These are phyloP conservation scores for Cladosporium oxysporum DNA, from an alignment of 2,329 filamentous ascomycete species.

Conservation along the genomic window DNA sequence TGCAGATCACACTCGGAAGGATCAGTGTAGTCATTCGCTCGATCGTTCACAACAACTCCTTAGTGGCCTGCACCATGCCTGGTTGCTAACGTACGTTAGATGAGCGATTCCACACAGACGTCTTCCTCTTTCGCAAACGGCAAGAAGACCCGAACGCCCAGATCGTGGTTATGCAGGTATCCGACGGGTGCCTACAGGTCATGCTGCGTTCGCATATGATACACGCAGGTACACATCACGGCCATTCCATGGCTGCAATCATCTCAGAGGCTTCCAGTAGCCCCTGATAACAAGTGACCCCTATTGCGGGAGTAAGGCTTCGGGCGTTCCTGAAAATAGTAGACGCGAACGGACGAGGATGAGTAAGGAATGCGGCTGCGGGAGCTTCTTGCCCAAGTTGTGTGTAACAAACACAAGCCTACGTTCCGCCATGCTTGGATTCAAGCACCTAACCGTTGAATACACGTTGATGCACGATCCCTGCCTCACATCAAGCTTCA, in stretches of 20 bases:
- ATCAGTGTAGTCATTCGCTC: slow-evolving; percentile 6
- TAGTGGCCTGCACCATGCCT: slow-evolving; percentile 12
- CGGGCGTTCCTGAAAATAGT: slow-evolving; percentile 27
- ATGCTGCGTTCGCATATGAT: slow-evolving; percentile 38
- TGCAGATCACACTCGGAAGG: slow-evolving; percentile 3
- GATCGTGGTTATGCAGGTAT: slow-evolving; percentile 32
- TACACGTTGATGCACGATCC: slow-evolving; percentile 24
- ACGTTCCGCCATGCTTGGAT: slow-evolving; percentile 9
- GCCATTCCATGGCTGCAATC: slow-evolving; percentile 11
- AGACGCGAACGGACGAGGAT: slow-evolving; percentile 7
- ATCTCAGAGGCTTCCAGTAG: slow-evolving; percentile 21
- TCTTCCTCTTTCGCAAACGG: slow-evolving; percentile 25
- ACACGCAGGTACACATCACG: slow-evolving; percentile 32
- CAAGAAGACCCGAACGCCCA: slow-evolving; percentile 23
- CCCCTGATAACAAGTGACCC: slow-evolving; percentile 17
- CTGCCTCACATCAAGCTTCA: slow-evolving; percentile 27
- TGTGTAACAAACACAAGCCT: slow-evolving; percentile 21
- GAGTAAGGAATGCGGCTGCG: slow-evolving; percentile 30
- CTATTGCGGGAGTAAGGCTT: slow-evolving; percentile 23
- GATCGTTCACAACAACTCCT: slow-evolving; percentile 5
- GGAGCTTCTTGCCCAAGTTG: slow-evolving; percentile 11
- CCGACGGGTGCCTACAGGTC: slow-evolving; percentile 33
- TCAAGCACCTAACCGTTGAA: slow-evolving; percentile 22
- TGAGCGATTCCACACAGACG: slow-evolving; percentile 10
- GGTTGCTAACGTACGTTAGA: slow-evolving; percentile 10